phyloP scores from a whole-genome alignment of 371 early-diverging fungal species.

The Phascolomyces articulosus region DNA sequence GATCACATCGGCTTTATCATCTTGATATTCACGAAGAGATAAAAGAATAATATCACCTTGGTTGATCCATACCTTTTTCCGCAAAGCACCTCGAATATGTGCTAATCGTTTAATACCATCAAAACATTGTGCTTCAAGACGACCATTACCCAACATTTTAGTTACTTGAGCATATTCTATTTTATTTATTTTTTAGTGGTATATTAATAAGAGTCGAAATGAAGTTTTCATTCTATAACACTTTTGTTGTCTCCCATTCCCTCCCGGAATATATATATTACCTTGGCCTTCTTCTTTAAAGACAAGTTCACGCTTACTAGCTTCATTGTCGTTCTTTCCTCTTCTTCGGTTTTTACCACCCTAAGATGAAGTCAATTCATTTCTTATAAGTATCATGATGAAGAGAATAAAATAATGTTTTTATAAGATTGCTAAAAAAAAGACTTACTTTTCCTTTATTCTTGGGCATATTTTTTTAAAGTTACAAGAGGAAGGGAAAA shows the following conservation, averaged over 20 bases:
- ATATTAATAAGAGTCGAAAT: not conserved
- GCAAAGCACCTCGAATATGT: constrained; percentile 97
- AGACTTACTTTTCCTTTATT: constrained; percentile 85
- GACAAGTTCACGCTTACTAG: constrained; percentile 92
- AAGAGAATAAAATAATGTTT: not conserved
- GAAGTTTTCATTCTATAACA: too few relatives aligned
- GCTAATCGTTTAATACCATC: constrained; percentile 94
- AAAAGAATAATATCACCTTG: constrained; percentile 96
- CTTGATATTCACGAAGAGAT: constrained; percentile 96
- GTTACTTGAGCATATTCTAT: constrained; percentile 94
- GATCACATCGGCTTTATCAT: constrained; percentile 97
- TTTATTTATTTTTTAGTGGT: not conserved
- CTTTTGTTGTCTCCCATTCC: too few relatives aligned
- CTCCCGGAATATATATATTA: constrained; percentile 33
- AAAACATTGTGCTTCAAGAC: constrained; percentile 93
- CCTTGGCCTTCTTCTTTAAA: constrained; percentile 96
- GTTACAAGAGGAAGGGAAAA: not conserved
- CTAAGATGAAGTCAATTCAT: constrained; percentile 44
- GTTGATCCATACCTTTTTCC: constrained; percentile 93
- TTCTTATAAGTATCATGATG: too few relatives aligned
- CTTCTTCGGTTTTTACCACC: constrained; percentile 97
- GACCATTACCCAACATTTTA: constrained; percentile 97
- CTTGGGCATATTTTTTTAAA: constrained; percentile 69
- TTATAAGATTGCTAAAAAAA: not conserved
- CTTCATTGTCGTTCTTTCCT: constrained; percentile 97